A percentile compares a stretch with the other conserved stretches of the same genome.
Conservation (phyloP, 129 eudicot species). For the Artemisia tridentata region DNA sequence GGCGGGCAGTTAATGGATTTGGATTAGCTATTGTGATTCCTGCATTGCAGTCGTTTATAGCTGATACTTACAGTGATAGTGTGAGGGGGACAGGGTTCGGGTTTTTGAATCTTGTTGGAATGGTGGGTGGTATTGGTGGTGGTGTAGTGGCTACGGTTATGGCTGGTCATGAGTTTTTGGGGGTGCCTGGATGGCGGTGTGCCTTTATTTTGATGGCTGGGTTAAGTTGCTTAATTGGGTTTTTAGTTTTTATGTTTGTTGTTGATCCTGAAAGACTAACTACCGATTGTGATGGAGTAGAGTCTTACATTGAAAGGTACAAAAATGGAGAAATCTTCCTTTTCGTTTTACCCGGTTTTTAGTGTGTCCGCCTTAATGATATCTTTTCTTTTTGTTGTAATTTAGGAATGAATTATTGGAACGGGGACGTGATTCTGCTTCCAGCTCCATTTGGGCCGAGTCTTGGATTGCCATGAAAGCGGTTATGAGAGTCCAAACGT, state of each 20-base stretch:
- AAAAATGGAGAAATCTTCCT: neutral
- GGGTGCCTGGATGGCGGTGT: conserved; percentile 90
- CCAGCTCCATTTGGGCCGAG: conserved; percentile 69
- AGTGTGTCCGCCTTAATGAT: neutral
- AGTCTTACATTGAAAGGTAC: conserved; percentile 50
- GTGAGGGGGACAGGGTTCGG: conserved; percentile 90
- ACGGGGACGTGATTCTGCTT: conserved; percentile 27
- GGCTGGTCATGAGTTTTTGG: conserved; percentile 87
- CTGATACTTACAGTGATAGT: conserved; percentile 76
- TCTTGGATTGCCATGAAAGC: conserved; percentile 82
- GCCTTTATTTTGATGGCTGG: conserved; percentile 75
- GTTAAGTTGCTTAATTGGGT: conserved; percentile 64
- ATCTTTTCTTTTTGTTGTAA: neutral
- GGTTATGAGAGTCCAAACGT: conserved; percentile 70
- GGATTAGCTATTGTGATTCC: conserved; percentile 96
- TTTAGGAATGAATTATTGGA: conserved; percentile 64
- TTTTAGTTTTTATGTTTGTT: conserved; percentile 70
- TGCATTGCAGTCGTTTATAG: conserved; percentile 88
- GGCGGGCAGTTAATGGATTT: conserved; percentile 88
- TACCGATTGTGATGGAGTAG: conserved; percentile 23
- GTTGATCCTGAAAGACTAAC: conserved; percentile 61
- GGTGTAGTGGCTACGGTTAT: conserved; percentile 93
- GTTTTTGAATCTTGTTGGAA: conserved; percentile 70
- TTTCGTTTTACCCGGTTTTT: neutral
- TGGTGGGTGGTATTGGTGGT: conserved; percentile 90